These are phyloP conservation scores for Torulaspora quercuum DNA, from an alignment of 805 yeast species.

Conservation along the genomic window DNA sequence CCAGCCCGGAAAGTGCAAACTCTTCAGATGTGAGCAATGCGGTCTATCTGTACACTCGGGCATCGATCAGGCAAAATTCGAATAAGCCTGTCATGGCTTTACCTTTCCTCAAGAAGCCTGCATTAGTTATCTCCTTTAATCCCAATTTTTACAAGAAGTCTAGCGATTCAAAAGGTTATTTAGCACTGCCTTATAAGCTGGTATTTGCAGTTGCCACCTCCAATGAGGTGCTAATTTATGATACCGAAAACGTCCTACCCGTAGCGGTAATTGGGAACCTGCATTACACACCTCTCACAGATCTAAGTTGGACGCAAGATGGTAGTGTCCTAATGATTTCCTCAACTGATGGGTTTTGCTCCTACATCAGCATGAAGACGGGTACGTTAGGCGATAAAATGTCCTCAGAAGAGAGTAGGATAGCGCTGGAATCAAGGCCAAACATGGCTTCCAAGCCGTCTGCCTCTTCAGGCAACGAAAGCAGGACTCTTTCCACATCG, in stretches of 20 bases:
- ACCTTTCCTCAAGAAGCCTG: conserved; percentile 79
- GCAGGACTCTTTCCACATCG: background rate
- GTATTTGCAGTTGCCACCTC: conserved; percentile 91
- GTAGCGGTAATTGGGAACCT: conserved; percentile 71
- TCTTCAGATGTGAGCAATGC: conserved; percentile 52
- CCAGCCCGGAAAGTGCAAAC: conserved; percentile 14
- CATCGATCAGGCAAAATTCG: conserved; percentile 46
- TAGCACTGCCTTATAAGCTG: conserved; percentile 71
- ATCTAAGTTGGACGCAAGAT: conserved; percentile 76
- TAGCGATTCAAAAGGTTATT: conserved; percentile 31
- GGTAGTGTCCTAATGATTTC: conserved; percentile 69
- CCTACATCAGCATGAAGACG: conserved; percentile 54
- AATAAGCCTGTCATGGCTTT: conserved; percentile 72
- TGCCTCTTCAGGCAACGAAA: background rate
- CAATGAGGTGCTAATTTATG: conserved; percentile 76
- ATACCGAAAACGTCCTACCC: conserved; percentile 67
- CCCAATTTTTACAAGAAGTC: conserved; percentile 51
- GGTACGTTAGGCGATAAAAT: conserved; percentile 55
- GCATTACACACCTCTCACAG: conserved; percentile 88
- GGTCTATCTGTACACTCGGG: conserved; percentile 73
- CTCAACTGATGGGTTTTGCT: conserved; percentile 91
- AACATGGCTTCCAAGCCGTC: background rate
- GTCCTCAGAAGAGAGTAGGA: conserved; percentile 8
- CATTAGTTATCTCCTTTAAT: conserved; percentile 75
- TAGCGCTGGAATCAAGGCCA: background rate